phyloP scores from a whole-genome alignment of 2,329 filamentous ascomycete species.

The Rutstroemia sp. region DNA sequence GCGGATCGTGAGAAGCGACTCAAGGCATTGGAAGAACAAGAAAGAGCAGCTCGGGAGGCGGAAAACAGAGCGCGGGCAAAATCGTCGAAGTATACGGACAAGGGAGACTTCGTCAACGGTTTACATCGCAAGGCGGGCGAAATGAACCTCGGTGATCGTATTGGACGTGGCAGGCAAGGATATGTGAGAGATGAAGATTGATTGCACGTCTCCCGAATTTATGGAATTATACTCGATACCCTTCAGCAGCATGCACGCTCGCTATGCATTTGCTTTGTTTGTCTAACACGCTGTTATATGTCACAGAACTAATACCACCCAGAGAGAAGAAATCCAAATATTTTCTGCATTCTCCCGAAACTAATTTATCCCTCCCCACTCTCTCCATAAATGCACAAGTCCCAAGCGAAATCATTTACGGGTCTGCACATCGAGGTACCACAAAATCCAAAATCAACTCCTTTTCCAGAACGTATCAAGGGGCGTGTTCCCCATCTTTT shows the following conservation, averaged over 20 bases:
- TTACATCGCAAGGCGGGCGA: constrained; percentile 52
- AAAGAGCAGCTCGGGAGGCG: constrained; percentile 55
- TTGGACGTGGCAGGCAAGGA: constrained; percentile 41
- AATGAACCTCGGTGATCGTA: constrained; percentile 43
- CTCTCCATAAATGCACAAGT: neutral
- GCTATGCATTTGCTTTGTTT: neutral
- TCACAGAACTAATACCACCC: neutral
- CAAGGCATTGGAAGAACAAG: constrained; percentile 56
- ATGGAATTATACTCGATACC: neutral
- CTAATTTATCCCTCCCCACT: too few relatives aligned
- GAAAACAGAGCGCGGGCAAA: constrained; percentile 56
- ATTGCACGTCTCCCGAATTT: neutral
- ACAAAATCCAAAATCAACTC: neutral
- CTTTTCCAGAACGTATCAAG: constrained; percentile 2
- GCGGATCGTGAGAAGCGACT: constrained; percentile 61
- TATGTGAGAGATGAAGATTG: constrained; percentile 38
- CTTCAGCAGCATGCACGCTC: neutral
- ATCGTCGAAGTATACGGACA: constrained; percentile 54
- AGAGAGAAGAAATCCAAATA: neutral
- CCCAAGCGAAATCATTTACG: neutral
- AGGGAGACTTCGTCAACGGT: constrained; percentile 55
- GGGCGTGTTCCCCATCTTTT: neutral
- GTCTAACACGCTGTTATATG: neutral
- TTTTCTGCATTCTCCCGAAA: too few relatives aligned
- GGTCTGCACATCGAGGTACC: neutral